Conservation (phyloP, 768 basidiomycete species). For the Agrocybe pediades region DNA sequence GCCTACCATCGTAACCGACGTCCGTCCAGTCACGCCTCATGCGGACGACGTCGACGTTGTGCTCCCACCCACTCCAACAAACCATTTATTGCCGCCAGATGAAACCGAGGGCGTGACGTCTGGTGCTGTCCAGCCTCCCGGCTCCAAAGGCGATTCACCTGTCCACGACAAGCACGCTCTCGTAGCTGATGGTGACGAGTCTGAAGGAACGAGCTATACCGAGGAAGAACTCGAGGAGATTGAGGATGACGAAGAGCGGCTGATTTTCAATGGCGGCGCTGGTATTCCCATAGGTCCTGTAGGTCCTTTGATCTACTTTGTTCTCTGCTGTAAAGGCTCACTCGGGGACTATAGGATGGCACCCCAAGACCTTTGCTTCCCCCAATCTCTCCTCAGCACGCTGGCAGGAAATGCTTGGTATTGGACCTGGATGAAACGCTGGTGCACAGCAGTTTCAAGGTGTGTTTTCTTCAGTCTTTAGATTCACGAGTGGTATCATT, state of each 20-base stretch:
- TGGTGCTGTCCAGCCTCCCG: slow-evolving; percentile 91
- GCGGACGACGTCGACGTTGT: slow-evolving; percentile 31
- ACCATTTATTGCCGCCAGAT: slow-evolving; percentile 48
- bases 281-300: slow-evolving; percentile 95
- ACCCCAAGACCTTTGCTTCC: slow-evolving; percentile 85
- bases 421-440: slow-evolving; percentile 97
- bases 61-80: slow-evolving; percentile 37
- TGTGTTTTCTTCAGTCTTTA: slow-evolving; percentile 29
- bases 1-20: slow-evolving; percentile 15
- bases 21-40: slow-evolving; percentile 20
- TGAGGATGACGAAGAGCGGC: slow-evolving; percentile 88
- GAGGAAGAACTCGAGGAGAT: slow-evolving; percentile 71
- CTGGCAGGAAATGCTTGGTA: slow-evolving; percentile 92
- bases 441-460: slow-evolving; percentile 98
- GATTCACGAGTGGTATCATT: background rate
- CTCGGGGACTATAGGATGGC: slow-evolving; percentile 72
- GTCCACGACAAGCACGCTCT: slow-evolving; percentile 32
- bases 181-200: slow-evolving; percentile 58
- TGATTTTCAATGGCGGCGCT: slow-evolving; percentile 89
- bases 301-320: slow-evolving; percentile 31
- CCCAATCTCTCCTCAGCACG: slow-evolving; percentile 76
- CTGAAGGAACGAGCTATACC: slow-evolving; percentile 61
- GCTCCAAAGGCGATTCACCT: slow-evolving; percentile 61
- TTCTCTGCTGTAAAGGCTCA: slow-evolving; percentile 4
- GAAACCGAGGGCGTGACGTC: slow-evolving; percentile 90